A percentile compares a stretch with the other conserved stretches of the same genome.
phyloP scores from a whole-genome alignment of 306 rosid species.

The Boehmeria nivea region DNA sequence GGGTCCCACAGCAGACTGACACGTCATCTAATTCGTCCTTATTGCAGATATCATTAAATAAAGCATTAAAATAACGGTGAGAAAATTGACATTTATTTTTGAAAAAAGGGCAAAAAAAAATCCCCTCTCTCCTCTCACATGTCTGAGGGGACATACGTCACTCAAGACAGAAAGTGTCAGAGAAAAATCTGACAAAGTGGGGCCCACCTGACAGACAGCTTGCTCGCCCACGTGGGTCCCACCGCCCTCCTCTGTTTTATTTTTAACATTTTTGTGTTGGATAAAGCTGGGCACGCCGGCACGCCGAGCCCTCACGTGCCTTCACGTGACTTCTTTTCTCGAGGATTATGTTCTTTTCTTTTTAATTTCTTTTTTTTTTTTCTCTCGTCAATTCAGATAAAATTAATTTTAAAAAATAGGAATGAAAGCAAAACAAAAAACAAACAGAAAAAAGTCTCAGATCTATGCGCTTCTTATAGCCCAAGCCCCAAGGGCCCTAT shows the following conservation, averaged over 20 bases:
- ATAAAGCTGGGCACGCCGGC: conserved; percentile 71
- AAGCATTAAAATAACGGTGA: not conserved
- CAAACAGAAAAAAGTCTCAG: not conserved
- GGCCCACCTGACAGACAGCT: conserved; percentile 19
- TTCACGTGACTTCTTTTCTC: conserved; percentile 56
- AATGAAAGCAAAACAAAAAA: not conserved
- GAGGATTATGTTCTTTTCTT: not conserved
- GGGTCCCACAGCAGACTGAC: conserved; percentile 17
- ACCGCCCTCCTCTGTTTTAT: conserved; percentile 3
- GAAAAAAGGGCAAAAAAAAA: no score
- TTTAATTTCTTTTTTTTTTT: not conserved
- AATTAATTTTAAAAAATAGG: not conserved
- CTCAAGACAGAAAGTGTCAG: conserved; percentile 24
- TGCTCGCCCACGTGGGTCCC: conserved; percentile 46
- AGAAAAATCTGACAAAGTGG: conserved; percentile 12
- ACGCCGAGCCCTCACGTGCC: conserved; percentile 72
- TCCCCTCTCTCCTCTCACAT: no score
- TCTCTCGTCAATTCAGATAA: no score
- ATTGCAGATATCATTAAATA: not conserved
- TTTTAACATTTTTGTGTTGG: conserved; percentile 32
- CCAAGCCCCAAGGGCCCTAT: not conserved
- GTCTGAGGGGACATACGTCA: conserved; percentile 34
- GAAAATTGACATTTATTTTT: no score
- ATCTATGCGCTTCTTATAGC: not conserved
- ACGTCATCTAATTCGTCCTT: conserved; percentile 26